Evolutionary conservation across 2,329 filamentous ascomycete species (phyloP).

Genomic region (Pseudogymnoascus sp.): DNA sequence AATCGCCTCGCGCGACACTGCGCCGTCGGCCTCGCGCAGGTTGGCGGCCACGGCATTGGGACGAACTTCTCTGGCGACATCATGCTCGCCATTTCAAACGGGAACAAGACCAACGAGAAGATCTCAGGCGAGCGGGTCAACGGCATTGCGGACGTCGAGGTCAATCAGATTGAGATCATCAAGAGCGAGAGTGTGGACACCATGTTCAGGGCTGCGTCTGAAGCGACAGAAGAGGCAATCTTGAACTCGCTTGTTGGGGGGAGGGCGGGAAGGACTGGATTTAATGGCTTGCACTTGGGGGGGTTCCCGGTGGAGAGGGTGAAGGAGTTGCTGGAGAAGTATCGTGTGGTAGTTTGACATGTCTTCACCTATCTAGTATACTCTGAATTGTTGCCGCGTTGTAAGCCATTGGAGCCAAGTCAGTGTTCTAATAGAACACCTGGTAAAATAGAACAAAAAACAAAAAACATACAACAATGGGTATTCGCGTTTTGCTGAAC

Average conservation of each 20-base stretch:
- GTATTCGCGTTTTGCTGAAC: no score
- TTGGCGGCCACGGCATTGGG: constrained; percentile 49
- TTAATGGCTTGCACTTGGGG: constrained; percentile 42
- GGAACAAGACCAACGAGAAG: constrained; percentile 30
- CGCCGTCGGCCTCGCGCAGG: constrained; percentile 52
- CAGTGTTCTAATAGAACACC: no score
- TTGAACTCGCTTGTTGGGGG: constrained; percentile 54
- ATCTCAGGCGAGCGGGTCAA: constrained; percentile 23
- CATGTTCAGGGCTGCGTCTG: constrained; percentile 54
- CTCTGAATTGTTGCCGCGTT: neutral
- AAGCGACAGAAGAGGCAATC: constrained; percentile 59
- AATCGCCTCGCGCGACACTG: constrained; percentile 53
- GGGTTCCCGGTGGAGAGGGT: constrained; percentile 42
- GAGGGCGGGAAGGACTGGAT: constrained; percentile 52
- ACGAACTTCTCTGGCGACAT: constrained; percentile 59
- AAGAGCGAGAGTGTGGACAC: constrained; percentile 55
- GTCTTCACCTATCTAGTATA: neutral
- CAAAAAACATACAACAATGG: neutral
- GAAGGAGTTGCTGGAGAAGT: constrained; percentile 40
- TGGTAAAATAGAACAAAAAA: no score
- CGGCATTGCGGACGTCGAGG: constrained; percentile 26
- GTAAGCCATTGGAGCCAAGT: neutral
- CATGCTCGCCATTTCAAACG: constrained; percentile 61
- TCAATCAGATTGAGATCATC: constrained; percentile 41
- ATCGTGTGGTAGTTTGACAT: constrained; percentile 19